A percentile compares a stretch with the other conserved stretches of the same genome.
Conservation (phyloP, 768 basidiomycete species). For the Kondoa subrosea region DNA sequence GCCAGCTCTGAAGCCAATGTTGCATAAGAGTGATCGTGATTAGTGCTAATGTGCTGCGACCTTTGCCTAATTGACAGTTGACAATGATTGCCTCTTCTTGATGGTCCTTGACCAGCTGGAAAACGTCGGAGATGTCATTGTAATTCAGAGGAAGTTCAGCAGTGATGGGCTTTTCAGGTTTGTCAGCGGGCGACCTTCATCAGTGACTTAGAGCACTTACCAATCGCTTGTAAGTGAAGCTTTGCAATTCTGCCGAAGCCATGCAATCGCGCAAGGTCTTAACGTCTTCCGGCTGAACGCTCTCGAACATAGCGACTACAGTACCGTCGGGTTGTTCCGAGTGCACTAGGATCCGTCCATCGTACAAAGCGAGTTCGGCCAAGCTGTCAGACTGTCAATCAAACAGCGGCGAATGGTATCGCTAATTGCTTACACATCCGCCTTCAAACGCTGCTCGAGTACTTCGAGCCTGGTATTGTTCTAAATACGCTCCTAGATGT, state of each 20-base stretch:
- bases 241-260: constrained; percentile 34
- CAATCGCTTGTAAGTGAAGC: not conserved
- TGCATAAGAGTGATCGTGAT: constrained; percentile 69
- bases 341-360: constrained; percentile 69
- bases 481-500: constrained; percentile 67
- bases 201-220: too few relatives aligned
- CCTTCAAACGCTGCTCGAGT: constrained; percentile 71
- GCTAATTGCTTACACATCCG: constrained; percentile 44
- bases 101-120: constrained; percentile 48
- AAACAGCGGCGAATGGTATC: not conserved
- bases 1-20: constrained; percentile 46
- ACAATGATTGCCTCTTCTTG: constrained; percentile 48
- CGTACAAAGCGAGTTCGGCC: constrained; percentile 62
- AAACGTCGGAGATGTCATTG: constrained; percentile 47
- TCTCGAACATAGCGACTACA: constrained; percentile 89
- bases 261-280: constrained; percentile 77
- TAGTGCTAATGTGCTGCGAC: constrained; percentile 78
- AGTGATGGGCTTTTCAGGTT: not conserved
- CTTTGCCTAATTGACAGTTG: constrained; percentile 87
- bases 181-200: too few relatives aligned
- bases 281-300: constrained; percentile 53
- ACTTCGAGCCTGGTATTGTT: constrained; percentile 67
- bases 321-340: constrained; percentile 73
- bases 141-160: constrained; percentile 12
- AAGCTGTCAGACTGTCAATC: constrained; percentile 31